A percentile compares a stretch with the other conserved stretches of the same genome.
Evolutionary conservation across 139 green algal species (phyloP).

Genomic region (Desmodesmus armatus): DNA sequence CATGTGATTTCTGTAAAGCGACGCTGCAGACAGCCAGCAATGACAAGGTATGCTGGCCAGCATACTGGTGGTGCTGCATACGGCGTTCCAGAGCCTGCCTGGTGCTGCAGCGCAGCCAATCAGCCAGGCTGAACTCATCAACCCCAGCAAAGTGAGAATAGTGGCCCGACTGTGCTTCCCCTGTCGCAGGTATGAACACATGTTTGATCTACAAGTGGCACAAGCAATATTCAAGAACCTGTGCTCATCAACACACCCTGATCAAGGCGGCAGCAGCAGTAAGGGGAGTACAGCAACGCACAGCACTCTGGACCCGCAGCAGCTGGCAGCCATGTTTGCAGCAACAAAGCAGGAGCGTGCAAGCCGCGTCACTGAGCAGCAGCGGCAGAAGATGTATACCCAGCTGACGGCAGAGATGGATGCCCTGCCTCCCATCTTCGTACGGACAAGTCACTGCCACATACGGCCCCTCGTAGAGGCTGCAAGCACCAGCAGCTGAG

Average conservation of each 20-base stretch:
- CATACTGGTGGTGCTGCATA: too few relatives aligned
- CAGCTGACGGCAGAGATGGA: constrained; percentile 45
- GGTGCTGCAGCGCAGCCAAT: too few relatives aligned
- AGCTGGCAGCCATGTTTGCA: constrained; percentile 43
- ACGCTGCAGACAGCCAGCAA: too few relatives aligned
- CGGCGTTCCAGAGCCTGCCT: too few relatives aligned
- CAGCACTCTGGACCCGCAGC: too few relatives aligned
- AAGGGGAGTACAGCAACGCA: background rate
- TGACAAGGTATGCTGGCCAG: too few relatives aligned
- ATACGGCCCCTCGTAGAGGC: background rate
- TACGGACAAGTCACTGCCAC: background rate
- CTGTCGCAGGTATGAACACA: constrained; percentile 59
- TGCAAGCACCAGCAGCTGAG: background rate
- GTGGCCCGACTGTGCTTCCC: too few relatives aligned
- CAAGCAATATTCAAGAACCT: constrained; percentile 37
- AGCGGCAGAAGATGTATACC: constrained; percentile 46
- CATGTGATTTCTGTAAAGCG: background rate
- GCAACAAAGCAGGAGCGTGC: background rate
- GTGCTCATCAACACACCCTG: background rate
- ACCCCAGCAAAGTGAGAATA: too few relatives aligned
- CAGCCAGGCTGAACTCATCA: too few relatives aligned
- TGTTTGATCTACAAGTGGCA: constrained; percentile 55
- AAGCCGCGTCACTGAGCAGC: constrained; percentile 26
- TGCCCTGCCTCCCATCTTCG: constrained; percentile 42
- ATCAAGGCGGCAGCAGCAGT: background rate